Base-by-base conservation (phyloP, 176 grass and related monocot genomes). In the Musa beccarii region DNA sequence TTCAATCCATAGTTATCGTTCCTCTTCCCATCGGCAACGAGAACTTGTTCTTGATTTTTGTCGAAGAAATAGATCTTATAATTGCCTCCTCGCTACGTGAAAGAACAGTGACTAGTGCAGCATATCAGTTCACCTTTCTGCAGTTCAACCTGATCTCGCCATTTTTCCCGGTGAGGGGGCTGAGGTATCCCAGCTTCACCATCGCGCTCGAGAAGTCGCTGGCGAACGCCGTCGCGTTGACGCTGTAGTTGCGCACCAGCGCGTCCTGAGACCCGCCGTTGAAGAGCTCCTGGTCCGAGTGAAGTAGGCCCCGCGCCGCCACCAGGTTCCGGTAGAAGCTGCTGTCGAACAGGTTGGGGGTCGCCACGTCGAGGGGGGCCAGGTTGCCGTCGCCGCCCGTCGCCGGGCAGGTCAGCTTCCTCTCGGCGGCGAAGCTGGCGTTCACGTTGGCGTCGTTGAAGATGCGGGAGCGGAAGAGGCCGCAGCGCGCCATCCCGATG, bases 221-320 rank as follows among this genome's bases (percentile, higher is more conserved):
- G 71, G 52, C 51, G 52, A 73, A 73, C 12, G 71, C 52, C 52
- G 20, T 11, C 6, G 52, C 51, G 22, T 55, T 55, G 71, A 25
- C 6, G 71, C 51, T 73, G 71, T 73, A 54, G 17, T 1, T 22
- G 52, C 10, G 14, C 71, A 73, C 71, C 52, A 73, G 51, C 13
- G 51, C 9, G 52, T 73, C 52, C 71, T 73, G 71, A 16, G 71
- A 55, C 20, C 71, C 71, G 51, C 52, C 52, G 20, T 55, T 73
- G 71, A 15, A 73, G 51, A 73, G 71, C 71, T 54, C 52, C 71
- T 54, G 71, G 51, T 73, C 71, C 2, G 52, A 73, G 71, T 26
- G 51, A n/a, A 73, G 52, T 13, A 73, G 52, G 21, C 71, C 71
- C 52, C 16, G 1, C 68, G 10, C 23, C 11, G 10, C 21, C 52